These are phyloP conservation scores for Botrytis byssoidea DNA, from an alignment of 2,329 filamentous ascomycete species.

Conservation along the genomic window DNA sequence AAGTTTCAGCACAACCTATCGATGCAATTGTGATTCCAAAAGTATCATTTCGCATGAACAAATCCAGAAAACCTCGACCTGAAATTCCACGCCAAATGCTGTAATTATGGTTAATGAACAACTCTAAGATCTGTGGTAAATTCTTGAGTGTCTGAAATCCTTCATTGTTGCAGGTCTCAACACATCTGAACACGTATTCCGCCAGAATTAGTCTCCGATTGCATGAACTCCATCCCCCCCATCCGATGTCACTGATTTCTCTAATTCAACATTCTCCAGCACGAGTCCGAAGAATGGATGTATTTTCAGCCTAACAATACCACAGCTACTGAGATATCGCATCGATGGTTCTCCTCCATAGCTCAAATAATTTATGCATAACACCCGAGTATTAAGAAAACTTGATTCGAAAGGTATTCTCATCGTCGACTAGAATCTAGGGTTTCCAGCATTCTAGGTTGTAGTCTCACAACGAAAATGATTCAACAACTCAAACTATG, in stretches of 20 bases:
- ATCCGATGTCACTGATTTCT: too few species aligned
- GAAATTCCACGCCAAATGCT: not conserved
- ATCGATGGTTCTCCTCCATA: too few species aligned
- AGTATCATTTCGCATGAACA: not conserved
- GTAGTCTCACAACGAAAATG: too few species aligned
- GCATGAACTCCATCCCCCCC: too few species aligned
- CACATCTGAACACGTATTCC: not conserved
- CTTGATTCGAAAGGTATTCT: too few species aligned
- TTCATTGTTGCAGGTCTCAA: not conserved
- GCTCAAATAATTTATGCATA: too few species aligned
- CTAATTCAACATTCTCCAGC: not conserved
- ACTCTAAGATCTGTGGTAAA: not conserved
- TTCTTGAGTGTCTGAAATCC: fast-evolving
- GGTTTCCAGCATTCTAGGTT: too few species aligned
- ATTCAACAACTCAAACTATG: too few species aligned
- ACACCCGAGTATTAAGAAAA: too few species aligned
- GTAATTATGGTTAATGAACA: not conserved
- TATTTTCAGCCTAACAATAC: too few species aligned
- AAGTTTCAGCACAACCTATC: not conserved
- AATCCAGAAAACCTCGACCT: not conserved
- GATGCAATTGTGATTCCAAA: not conserved
- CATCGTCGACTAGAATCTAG: too few species aligned
- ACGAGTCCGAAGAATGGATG: not conserved
- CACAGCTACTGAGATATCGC: fast-evolving
- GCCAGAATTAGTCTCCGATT: not conserved